Evolutionary conservation across 1,139 yeast species (phyloP).

Genomic region (Pneumocystis canis): DNA sequence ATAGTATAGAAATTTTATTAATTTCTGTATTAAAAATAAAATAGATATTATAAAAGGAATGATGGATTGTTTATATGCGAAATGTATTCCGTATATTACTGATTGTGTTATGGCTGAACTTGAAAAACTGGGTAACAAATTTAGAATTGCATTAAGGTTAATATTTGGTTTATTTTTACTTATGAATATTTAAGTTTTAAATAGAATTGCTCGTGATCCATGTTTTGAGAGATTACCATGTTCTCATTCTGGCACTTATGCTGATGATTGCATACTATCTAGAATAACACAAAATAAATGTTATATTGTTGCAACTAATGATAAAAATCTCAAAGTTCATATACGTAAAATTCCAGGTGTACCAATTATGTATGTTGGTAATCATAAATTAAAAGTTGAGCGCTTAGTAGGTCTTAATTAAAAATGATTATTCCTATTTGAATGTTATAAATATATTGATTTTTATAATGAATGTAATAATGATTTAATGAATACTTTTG

Average conservation of each 20-base stretch:
- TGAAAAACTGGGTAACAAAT: constrained; percentile 88
- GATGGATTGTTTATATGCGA: constrained; percentile 90
- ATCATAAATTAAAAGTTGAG: constrained; percentile 80
- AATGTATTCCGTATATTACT: constrained; percentile 87
- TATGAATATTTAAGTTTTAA: neutral
- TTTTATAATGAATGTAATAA: neutral
- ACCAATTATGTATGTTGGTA: constrained; percentile 92
- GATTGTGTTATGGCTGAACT: constrained; percentile 97
- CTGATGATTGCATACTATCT: constrained; percentile 91
- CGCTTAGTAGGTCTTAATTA: constrained; percentile 67
- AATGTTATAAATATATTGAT: constrained; percentile 4
- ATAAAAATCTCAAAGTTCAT: constrained; percentile 92
- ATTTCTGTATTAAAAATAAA: constrained; percentile 88
- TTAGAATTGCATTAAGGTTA: constrained; percentile 70
- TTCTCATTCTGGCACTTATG: constrained; percentile 89
- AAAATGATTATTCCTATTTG: neutral
- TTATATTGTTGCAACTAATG: constrained; percentile 92
- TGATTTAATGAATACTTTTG: too few relatives aligned
- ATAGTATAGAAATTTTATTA: constrained; percentile 52
- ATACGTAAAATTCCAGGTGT: constrained; percentile 93
- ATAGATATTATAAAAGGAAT: constrained; percentile 84
- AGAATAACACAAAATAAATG: constrained; percentile 93
- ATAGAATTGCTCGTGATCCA: constrained; percentile 71
- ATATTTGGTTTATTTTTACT: neutral
- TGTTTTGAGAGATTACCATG: constrained; percentile 76